Conservation (phyloP, 2,329 filamentous ascomycete genomes). For the Colletotrichum echinochloae region DNA sequence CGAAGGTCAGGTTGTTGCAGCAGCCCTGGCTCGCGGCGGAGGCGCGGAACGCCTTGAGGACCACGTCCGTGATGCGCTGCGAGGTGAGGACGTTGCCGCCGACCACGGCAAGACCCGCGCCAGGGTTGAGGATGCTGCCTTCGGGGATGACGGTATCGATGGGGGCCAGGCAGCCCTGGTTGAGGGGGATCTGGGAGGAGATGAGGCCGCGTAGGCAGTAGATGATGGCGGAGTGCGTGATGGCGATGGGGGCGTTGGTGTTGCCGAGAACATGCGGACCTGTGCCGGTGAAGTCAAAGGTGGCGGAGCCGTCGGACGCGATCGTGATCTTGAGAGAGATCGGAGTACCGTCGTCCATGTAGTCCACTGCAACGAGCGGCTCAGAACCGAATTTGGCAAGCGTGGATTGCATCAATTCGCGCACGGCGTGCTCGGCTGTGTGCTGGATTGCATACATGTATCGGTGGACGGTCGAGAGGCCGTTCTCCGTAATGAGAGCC, state of each 20-base stretch:
- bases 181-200: constrained; percentile 84
- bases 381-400: constrained; percentile 75
- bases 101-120: constrained; percentile 82
- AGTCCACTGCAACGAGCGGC: constrained; percentile 76
- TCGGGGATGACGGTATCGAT: constrained; percentile 81
- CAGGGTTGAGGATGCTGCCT: constrained; percentile 79
- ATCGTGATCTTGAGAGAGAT: constrained; percentile 58
- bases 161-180: constrained; percentile 85
- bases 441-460: constrained; percentile 42
- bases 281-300: constrained; percentile 64
- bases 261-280: constrained; percentile 63
- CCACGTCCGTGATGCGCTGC: constrained; percentile 85
- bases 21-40: constrained; percentile 84
- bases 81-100: constrained; percentile 85
- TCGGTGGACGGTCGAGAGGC: constrained; percentile 72
- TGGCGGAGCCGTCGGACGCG: constrained; percentile 74
- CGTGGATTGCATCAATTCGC: constrained; percentile 34
- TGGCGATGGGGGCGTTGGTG: constrained; percentile 48
- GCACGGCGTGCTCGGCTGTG: constrained; percentile 39
- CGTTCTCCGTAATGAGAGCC: constrained; percentile 81
- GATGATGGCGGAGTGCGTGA: constrained; percentile 49
- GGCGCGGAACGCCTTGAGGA: constrained; percentile 82
- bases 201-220: constrained; percentile 87
- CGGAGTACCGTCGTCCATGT: constrained; percentile 73
- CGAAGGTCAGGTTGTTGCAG: constrained; percentile 88